Evolutionary conservation across 257 asterid genomes (phyloP), one percentile per base, ranked within the genome.

Genomic region (Cynanchum wilfordii): DNA sequence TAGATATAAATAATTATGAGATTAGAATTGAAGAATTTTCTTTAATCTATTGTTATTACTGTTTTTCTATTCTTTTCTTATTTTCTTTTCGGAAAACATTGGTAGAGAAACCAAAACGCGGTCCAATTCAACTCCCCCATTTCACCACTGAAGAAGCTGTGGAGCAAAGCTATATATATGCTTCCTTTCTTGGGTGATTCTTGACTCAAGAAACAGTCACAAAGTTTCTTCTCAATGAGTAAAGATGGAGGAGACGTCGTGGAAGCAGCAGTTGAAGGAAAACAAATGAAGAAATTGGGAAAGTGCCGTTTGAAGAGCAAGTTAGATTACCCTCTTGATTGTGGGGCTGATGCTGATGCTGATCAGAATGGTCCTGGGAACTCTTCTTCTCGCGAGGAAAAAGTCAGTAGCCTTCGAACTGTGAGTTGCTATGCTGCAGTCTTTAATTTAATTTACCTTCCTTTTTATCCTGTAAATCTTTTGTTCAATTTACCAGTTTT

Each of bases 391-490:
- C 97, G 98, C 19, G 99, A 92, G 80, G 99, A 95, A 84, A 95
- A 95, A 95, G 96, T 87, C 79, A 90, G 98, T 95, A 95, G 97
- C 87, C 97, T 92, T 65, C 89, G 90, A 87, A 91, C 97, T 72
- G 99, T 95, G 81, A 85, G 98, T 82, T 70, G 44, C 38, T 68
- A 65, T 79, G 13, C 63, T 1, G 33, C 27, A 27, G 16, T 60
- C 10, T 10, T 16, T 8, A 7, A 56, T 10, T 16, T 16, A 3
- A 56, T 57, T 54, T 42, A 38, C 24, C 20, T 19, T 33, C 29
- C 49, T 22, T 22, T 8, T 20, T 19, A n/a, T 10, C 62, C 11
- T 9, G 30, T n/a, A 22, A n/a, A n/a, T 22, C 16, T 56, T 56
- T 22, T 22, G 62, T 56, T 55, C 4, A 56, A 10, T 56, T 22